These are phyloP conservation scores for Fusarium scirpi DNA, from an alignment of 2,329 filamentous ascomycete genomes.

Conservation along the genomic window DNA sequence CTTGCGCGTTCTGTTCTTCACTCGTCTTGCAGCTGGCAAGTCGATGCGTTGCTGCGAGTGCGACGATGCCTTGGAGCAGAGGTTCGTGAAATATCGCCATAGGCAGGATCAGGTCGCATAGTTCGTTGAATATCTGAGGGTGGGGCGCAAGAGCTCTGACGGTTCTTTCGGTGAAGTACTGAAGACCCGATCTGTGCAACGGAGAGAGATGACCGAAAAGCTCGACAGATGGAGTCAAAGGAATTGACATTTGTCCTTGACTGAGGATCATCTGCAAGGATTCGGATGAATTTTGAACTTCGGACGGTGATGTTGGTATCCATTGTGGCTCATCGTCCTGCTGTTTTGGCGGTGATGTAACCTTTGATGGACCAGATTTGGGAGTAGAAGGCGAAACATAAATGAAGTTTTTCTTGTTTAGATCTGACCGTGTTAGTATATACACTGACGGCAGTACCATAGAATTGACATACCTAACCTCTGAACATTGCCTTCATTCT, in stretches of 20 bases:
- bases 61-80: slow-evolving; percentile 29
- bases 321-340: not conserved
- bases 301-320: not conserved
- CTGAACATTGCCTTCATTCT: slow-evolving; percentile 34
- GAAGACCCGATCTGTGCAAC: slow-evolving; percentile 33
- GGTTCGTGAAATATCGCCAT: slow-evolving; percentile 38
- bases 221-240: slow-evolving; percentile 14
- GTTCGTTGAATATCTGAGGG: slow-evolving; percentile 30
- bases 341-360: not conserved
- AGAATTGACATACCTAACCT: slow-evolving; percentile 8
- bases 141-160: slow-evolving; percentile 32
- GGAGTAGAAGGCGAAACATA: slow-evolving; percentile 31
- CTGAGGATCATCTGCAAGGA: slow-evolving; percentile 8
- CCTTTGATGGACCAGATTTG: not conserved
- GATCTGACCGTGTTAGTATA: slow-evolving; percentile 6
- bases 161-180: slow-evolving; percentile 38
- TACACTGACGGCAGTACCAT: rapidly evolving
- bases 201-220: slow-evolving; percentile 35
- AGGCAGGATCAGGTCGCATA: slow-evolving; percentile 33
- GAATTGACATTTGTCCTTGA: not conserved
- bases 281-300: not conserved
- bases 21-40: slow-evolving; percentile 31
- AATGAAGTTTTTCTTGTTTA: slow-evolving; percentile 38
- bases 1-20: slow-evolving; percentile 27
- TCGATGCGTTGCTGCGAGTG: slow-evolving; percentile 33